These are phyloP conservation scores for Niveomyces coronatus DNA, from an alignment of 2,329 filamentous ascomycete species.

Conservation along the genomic window DNA sequence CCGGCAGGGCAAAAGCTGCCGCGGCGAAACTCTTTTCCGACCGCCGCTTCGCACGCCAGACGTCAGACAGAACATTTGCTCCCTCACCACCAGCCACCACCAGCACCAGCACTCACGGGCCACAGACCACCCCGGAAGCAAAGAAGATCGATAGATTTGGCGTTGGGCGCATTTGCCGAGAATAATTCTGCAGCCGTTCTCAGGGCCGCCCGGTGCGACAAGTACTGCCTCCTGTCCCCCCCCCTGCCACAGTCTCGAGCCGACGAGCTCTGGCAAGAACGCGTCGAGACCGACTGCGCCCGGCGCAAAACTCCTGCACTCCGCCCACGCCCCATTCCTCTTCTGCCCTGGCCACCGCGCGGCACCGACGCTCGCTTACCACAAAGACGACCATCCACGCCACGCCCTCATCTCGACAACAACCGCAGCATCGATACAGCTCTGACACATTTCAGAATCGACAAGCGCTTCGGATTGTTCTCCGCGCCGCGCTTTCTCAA, in stretches of 20 bases:
- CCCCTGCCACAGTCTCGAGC: too few species aligned
- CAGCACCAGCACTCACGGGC: too few species aligned
- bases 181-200: slow-evolving; percentile 5
- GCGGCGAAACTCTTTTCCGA: slow-evolving; percentile 8
- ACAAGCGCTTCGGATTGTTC: background rate
- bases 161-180: slow-evolving; percentile 8
- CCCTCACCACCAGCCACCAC: slow-evolving; percentile 5
- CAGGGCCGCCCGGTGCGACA: background rate
- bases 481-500: background rate
- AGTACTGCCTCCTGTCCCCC: too few species aligned
- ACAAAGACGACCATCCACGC: background rate
- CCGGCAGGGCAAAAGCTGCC: background rate
- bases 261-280: background rate
- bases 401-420: background rate
- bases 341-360: slow-evolving; percentile 1
- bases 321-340: background rate
- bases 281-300: slow-evolving; percentile 5
- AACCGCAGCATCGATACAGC: background rate
- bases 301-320: slow-evolving; percentile 7
- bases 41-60: slow-evolving; percentile 7
- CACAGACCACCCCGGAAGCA: too few species aligned
- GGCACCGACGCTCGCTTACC: slow-evolving; percentile 1
- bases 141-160: slow-evolving; percentile 3
- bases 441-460: background rate
- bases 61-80: slow-evolving; percentile 6